Base-by-base conservation (phyloP, 1,284 basidiomycete species). In the Apiotrichum domesticum region DNA sequence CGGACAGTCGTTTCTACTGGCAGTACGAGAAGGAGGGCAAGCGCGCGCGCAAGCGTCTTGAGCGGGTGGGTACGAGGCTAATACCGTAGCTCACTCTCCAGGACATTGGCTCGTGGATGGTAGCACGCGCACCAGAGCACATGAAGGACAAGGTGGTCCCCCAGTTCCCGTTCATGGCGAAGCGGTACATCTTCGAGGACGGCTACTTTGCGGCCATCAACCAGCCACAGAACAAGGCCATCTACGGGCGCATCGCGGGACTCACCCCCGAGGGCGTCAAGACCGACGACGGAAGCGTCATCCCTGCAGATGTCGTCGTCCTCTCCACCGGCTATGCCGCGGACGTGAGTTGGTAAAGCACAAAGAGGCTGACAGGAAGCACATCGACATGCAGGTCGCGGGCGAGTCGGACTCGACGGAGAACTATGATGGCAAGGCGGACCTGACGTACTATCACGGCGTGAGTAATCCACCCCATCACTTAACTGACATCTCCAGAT, bases 151-250 rank as follows among this genome's bases (percentile, higher is more conserved):
- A 54, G 52, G 44, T 62, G 33, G 52, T 60, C 6, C 58, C 58
- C 21, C 33, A 35, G 32, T 60, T 56, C 46, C 52, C 50, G 33
- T 55, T 50, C 42, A 35, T 50, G 54, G 43, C 51, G 21, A 52
- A 52, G 43, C 34, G 51, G 29, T 56, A 54, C 43, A 48, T 62
- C 45, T 62, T 56, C n/a, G 60, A 62, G 52, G 60, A 62, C 50
- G 60, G 60, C 35, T 62, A 62, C 57, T 59, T 62, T 47, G 60
- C 55, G 6, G 49, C 60, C 8, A 54, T 62, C 55, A 58, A 58
- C 57, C 46, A 51, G 21, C 48, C 48, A 4, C 55, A 62, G 41
- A 48, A 47, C 55, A 47, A 53, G 37, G 55, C 57, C 1, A 50
- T 62, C 32, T 56, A 58, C 43, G 60, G 60, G 46, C 60, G 60